A percentile compares a stretch with the other conserved stretches of the same genome.
phyloP scores from a whole-genome alignment of 805 yeast genomes.

The Metschnikowia noctiluminum region DNA sequence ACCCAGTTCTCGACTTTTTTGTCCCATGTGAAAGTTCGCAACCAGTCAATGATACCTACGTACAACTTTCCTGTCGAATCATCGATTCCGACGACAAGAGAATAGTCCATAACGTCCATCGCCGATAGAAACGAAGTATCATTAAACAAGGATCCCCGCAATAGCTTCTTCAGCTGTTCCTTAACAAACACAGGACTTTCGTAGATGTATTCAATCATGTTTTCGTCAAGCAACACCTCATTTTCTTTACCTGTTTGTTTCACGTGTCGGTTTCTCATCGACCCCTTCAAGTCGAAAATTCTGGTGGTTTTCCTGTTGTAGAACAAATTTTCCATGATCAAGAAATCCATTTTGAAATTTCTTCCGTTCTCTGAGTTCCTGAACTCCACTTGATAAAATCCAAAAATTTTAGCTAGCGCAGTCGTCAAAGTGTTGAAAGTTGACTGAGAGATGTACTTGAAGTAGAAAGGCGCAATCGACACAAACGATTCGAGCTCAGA shows the following conservation, averaged over 20 bases:
- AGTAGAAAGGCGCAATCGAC: conserved; percentile 93
- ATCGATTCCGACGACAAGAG: conserved; percentile 91
- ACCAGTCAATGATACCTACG: conserved; percentile 92
- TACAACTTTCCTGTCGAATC: conserved; percentile 60
- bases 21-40: conserved; percentile 97
- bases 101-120: conserved; percentile 98
- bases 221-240: conserved; percentile 92
- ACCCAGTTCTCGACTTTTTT: conserved; percentile 98
- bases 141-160: conserved; percentile 89
- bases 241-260: conserved; percentile 94
- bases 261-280: conserved; percentile 96
- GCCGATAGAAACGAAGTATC: conserved; percentile 92
- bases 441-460: conserved; percentile 93
- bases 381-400: conserved; percentile 91
- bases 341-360: conserved; percentile 79
- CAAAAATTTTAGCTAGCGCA: conserved; percentile 90
- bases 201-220: conserved; percentile 96
- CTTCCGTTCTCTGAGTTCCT: conserved; percentile 74
- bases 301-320: conserved; percentile 77
- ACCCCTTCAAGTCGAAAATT: conserved; percentile 94
- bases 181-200: conserved; percentile 93
- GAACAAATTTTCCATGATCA: conserved; percentile 94
- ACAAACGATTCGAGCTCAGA: conserved; percentile 91
- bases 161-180: conserved; percentile 81
- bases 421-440: conserved; percentile 93